Percentiles rank a stretch among this genome's conserved stretches.
These are phyloP conservation scores for Scedosporium dehoogii DNA, from an alignment of 2,329 filamentous ascomycete genomes.

Conservation along the genomic window DNA sequence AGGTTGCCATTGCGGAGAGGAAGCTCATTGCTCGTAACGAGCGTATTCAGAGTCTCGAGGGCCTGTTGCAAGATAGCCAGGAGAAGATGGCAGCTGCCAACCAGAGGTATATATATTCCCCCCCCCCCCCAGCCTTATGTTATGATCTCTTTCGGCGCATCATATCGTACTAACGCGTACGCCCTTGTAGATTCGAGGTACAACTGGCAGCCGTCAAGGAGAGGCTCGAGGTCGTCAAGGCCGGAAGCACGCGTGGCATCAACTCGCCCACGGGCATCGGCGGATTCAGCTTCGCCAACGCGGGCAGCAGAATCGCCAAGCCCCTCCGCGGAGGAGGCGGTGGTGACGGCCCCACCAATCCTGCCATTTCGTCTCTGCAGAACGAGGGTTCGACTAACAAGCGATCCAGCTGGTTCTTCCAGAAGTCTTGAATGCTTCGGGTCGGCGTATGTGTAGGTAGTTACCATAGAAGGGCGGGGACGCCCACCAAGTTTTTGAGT, in stretches of 20 bases:
- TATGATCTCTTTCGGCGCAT: background rate
- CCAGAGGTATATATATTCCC: slow-evolving; percentile 61
- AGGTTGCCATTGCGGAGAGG: slow-evolving; percentile 95
- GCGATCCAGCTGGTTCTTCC: slow-evolving; percentile 67
- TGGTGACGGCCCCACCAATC: slow-evolving; percentile 36
- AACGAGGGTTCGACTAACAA: slow-evolving; percentile 48
- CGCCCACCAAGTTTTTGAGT: background rate
- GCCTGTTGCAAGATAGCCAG: slow-evolving; percentile 88
- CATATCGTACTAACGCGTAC: slow-evolving; percentile 18
- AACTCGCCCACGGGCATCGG: slow-evolving; percentile 49
- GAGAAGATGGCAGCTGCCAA: slow-evolving; percentile 97
- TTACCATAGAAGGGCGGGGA: slow-evolving; percentile 7
- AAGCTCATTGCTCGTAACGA: slow-evolving; percentile 96
- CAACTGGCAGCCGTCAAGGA: slow-evolving; percentile 97
- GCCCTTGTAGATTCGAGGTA: slow-evolving; percentile 68
- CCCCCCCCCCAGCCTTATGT: slow-evolving; percentile 8
- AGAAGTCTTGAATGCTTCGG: slow-evolving; percentile 37
- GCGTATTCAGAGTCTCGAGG: slow-evolving; percentile 89
- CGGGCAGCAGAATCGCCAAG: slow-evolving; percentile 59
- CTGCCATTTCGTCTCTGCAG: slow-evolving; percentile 49
- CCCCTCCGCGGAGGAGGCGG: slow-evolving; percentile 55
- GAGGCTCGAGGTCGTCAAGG: slow-evolving; percentile 89
- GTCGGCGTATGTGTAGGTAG: slow-evolving; percentile 2
- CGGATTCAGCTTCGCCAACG: slow-evolving; percentile 61
- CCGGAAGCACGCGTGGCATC: slow-evolving; percentile 78